Evolutionary conservation across 2,329 filamentous ascomycete species (phyloP).

Genomic region (Ophiostoma fasciatum): DNA sequence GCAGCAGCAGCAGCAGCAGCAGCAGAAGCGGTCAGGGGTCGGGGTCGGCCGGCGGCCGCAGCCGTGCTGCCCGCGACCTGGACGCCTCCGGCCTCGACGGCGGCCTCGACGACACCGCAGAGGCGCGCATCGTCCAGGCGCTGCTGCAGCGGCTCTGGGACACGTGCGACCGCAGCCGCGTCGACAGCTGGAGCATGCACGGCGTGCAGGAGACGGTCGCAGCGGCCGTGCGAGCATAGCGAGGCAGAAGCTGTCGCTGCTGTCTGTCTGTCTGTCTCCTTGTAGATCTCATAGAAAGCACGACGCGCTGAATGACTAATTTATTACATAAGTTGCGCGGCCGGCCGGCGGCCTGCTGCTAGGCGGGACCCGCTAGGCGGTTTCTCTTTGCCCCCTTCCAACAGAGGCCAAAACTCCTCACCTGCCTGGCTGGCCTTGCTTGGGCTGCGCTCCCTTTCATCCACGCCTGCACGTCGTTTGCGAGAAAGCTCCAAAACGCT

Average conservation of each 20-base stretch:
- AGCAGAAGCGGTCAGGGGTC: background rate
- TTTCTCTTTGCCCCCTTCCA: too few relatives aligned
- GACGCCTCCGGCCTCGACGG: too few relatives aligned
- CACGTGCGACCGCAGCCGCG: conserved; percentile 51
- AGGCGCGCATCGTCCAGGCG: conserved; percentile 33
- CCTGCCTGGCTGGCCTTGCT: too few relatives aligned
- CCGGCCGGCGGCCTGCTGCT: too few relatives aligned
- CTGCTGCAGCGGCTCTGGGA: conserved; percentile 46
- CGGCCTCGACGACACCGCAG: conserved; percentile 18
- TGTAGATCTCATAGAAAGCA: background rate
- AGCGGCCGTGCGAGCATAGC: background rate
- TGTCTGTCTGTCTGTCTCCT: background rate
- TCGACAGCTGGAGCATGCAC: conserved; percentile 50
- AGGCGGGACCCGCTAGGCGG: too few relatives aligned
- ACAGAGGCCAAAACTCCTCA: too few relatives aligned
- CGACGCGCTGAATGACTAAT: too few relatives aligned
- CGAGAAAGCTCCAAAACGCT: too few relatives aligned
- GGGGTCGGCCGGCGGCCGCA: too few relatives aligned
- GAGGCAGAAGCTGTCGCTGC: background rate
- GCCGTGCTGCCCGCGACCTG: too few relatives aligned
- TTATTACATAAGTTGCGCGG: background rate
- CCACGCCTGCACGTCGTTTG: too few relatives aligned
- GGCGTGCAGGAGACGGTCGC: conserved; percentile 17
- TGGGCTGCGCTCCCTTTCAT: too few relatives aligned
- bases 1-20: background rate